Evolutionary conservation across 306 rosid species (phyloP), one percentile per base, ranked within the genome.

Genomic region (Acacia acuminata): DNA sequence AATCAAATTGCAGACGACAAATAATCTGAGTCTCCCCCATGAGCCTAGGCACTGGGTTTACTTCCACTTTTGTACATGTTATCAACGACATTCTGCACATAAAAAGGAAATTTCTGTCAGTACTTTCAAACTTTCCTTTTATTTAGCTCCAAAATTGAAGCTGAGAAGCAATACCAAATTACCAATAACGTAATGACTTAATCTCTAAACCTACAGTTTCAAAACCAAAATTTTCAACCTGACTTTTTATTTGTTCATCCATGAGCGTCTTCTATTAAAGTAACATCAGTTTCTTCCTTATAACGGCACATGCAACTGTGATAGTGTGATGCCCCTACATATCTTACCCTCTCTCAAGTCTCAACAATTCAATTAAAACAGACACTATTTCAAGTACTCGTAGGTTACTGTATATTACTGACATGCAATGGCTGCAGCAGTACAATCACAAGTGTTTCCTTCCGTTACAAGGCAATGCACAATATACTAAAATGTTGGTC

Each of bases 31-130:
- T 25, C 36, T 10, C 36, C 32, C 16, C 16, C 55, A 12, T 13
- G 40, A 63, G 68, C 82, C 90, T 86, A 86, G 4, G 91, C 87
- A 22, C 55, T 27, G 71, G 87, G 88, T 83, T 91, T 91, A 85
- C 79, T 82, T 77, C 82, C 94, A 38, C 79, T 84, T 89, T 90
- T 92, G 92, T 96, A 96, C 97, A 96, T 86, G 79, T 86, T 69
- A 74, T 96, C 97, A 22, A 96, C 90, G 69, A 27, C 83, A 69
- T 56, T 84, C 99, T 96, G 94, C 8, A 20, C 55, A 81, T 70
- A 77, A 79, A 79, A 13, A 22, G 27, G 48, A 12, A 43, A 13
- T 19, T 19, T 10, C 42, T 58, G 85, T 86, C 77, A 90, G 85
- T 66, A 76, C 67, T 67, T 56, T 40, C 65, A 58, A n/a, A 30